Conservation (phyloP, 306 rosid species). For the Citrullus mucosospermus region DNA sequence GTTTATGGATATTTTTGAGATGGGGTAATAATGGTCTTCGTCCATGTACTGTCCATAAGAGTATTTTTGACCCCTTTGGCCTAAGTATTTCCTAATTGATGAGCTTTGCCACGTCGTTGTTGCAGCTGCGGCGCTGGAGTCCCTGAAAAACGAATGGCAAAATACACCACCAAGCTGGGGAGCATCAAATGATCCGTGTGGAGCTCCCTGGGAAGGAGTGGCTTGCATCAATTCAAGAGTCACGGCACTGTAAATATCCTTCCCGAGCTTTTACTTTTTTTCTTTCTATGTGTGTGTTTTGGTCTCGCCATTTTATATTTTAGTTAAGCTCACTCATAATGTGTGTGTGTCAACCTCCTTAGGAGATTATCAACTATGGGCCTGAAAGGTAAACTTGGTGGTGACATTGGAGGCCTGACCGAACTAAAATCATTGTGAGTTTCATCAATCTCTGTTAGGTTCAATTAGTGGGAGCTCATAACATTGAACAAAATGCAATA, state of each 20-base stretch:
- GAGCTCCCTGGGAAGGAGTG: constrained; percentile 79
- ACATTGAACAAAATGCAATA: not conserved
- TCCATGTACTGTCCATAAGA: no score
- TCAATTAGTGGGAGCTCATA: not conserved
- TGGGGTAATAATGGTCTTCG: no score
- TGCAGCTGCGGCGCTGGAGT: constrained; percentile 48
- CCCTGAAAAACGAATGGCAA: constrained; percentile 48
- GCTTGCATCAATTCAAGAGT: constrained; percentile 61
- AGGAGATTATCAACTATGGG: constrained; percentile 57
- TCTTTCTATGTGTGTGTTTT: not conserved
- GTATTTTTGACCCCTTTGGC: not conserved
- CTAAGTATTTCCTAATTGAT: not conserved
- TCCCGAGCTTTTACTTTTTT: not conserved
- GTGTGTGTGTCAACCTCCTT: not conserved
- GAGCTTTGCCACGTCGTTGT: not conserved
- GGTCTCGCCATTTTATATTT: not conserved
- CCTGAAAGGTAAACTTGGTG: constrained; percentile 41
- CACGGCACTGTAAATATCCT: constrained; percentile 50
- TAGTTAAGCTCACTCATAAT: not conserved
- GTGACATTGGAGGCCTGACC: constrained; percentile 47
- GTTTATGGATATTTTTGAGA: no score
- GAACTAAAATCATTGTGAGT: constrained; percentile 65
- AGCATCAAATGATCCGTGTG: constrained; percentile 65
- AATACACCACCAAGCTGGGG: constrained; percentile 83
- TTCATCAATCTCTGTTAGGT: not conserved